phyloP scores from a whole-genome alignment of 2,329 filamentous ascomycete genomes.

The Colletotrichum graminicola region DNA sequence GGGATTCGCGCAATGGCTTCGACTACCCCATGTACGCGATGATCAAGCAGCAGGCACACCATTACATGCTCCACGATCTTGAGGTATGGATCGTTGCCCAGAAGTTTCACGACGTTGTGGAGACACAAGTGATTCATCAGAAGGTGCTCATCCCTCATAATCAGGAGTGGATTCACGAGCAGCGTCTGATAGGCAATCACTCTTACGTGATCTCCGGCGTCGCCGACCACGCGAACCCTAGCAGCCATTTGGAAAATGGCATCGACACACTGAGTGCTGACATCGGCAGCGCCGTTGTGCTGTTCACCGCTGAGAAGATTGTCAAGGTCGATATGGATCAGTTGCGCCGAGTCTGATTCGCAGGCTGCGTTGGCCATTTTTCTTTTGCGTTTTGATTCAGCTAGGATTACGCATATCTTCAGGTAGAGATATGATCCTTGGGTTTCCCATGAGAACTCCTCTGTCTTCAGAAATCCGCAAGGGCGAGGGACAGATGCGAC shows the following conservation, averaged over 20 bases:
- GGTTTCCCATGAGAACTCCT: background rate
- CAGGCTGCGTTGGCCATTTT: background rate
- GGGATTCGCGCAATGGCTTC: slow-evolving; percentile 47
- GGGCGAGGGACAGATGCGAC: background rate
- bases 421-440: background rate
- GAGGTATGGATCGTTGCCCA: slow-evolving; percentile 45
- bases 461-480: background rate
- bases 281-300: background rate
- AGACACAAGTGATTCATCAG: slow-evolving; percentile 27
- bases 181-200: background rate
- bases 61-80: slow-evolving; percentile 48
- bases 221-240: background rate
- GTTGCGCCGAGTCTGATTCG: background rate
- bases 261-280: background rate
- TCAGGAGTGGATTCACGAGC: slow-evolving; percentile 20
- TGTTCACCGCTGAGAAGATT: slow-evolving; percentile 10
- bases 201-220: slow-evolving; percentile 26
- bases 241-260: background rate
- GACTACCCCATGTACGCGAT: slow-evolving; percentile 52
- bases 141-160: slow-evolving; percentile 12
- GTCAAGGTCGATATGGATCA: slow-evolving; percentile 4
- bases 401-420: background rate
- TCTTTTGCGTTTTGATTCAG: background rate
- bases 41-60: slow-evolving; percentile 50
- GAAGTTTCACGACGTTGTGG: slow-evolving; percentile 43